Percentiles rank a stretch among this genome's conserved stretches.
Conservation (phyloP, 2,329 filamentous ascomycete species). For the Tolypocladium capitatum region DNA sequence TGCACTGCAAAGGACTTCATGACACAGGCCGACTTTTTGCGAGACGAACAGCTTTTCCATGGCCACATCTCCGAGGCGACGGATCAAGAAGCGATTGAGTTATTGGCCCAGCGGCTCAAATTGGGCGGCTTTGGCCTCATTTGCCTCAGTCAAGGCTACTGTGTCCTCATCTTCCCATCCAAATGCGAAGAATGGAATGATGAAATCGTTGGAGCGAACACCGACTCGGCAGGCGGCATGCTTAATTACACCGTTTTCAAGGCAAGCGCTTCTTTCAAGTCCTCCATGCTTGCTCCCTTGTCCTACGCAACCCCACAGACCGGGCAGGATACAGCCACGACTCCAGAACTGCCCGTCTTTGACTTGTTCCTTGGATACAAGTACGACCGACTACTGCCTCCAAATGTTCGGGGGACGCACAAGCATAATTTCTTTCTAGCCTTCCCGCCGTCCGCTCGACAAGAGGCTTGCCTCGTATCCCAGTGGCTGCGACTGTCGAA, state of each 20-base stretch:
- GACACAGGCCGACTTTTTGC: conserved; percentile 4
- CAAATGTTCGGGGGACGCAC: conserved; percentile 3
- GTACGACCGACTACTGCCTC: conserved; percentile 17
- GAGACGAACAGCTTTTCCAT: conserved; percentile 7
- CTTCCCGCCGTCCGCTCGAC: conserved; percentile 27
- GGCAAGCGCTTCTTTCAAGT: conserved; percentile 9
- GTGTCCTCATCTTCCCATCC: conserved; percentile 26
- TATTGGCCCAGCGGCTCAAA: conserved; percentile 20
- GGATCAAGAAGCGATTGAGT: conserved; percentile 9
- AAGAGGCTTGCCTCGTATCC: conserved; percentile 24
- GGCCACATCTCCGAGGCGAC: conserved; percentile 9
- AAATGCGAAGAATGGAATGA: conserved; percentile 21
- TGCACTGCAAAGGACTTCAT: conserved; percentile 20
- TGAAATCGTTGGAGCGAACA: conserved; percentile 5
- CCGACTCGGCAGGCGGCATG: not conserved
- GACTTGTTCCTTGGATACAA: conserved; percentile 17
- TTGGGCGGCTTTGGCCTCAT: conserved; percentile 22
- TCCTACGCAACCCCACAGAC: not conserved
- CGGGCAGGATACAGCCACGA: not conserved
- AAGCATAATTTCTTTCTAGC: conserved; percentile 30
- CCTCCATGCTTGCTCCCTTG: conserved; percentile 13
- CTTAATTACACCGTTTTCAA: conserved; percentile 26
- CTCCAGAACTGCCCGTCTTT: conserved; percentile 9
- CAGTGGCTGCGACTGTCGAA: conserved; percentile 31
- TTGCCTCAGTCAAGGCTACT: conserved; percentile 16